These are phyloP conservation scores for Penicillium brevicompactum DNA, from an alignment of 2,329 filamentous ascomycete species.

Conservation along the genomic window DNA sequence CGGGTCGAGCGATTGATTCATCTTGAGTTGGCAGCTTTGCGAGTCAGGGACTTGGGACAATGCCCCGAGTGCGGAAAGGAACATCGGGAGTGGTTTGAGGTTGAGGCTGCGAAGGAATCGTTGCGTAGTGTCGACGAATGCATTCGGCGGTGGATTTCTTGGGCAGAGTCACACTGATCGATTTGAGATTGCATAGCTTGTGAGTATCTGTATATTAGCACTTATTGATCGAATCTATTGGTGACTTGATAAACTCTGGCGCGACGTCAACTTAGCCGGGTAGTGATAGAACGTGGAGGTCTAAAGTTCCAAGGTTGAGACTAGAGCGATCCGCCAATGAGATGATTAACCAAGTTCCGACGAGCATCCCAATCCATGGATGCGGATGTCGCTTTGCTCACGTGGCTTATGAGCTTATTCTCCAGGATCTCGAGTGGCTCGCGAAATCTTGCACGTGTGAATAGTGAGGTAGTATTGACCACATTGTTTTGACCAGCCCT, in stretches of 20 bases:
- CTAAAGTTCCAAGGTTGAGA: too few relatives aligned
- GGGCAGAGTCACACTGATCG: slow-evolving; percentile 60
- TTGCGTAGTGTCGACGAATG: slow-evolving; percentile 71
- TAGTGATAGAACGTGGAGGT: background rate
- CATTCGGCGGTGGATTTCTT: slow-evolving; percentile 81
- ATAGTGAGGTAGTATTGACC: background rate
- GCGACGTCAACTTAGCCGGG: background rate
- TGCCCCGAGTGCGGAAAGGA: slow-evolving; percentile 80
- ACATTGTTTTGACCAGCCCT: too few relatives aligned
- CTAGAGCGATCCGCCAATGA: background rate
- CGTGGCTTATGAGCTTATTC: background rate
- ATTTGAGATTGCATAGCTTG: background rate
- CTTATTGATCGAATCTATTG: too few relatives aligned
- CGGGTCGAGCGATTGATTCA: slow-evolving; percentile 90
- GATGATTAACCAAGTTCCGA: background rate
- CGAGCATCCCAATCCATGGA: background rate
- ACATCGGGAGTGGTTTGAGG: slow-evolving; percentile 94
- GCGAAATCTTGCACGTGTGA: too few relatives aligned
- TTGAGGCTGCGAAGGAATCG: slow-evolving; percentile 71
- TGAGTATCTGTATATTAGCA: background rate
- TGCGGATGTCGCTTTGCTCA: background rate
- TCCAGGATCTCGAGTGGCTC: background rate
- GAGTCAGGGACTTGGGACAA: slow-evolving; percentile 58
- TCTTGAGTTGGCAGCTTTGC: slow-evolving; percentile 71
- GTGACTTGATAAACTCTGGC: background rate